Evolutionary conservation across 768 basidiomycete species (phyloP).

Genomic region (Dictyophora rubrovolvata): DNA sequence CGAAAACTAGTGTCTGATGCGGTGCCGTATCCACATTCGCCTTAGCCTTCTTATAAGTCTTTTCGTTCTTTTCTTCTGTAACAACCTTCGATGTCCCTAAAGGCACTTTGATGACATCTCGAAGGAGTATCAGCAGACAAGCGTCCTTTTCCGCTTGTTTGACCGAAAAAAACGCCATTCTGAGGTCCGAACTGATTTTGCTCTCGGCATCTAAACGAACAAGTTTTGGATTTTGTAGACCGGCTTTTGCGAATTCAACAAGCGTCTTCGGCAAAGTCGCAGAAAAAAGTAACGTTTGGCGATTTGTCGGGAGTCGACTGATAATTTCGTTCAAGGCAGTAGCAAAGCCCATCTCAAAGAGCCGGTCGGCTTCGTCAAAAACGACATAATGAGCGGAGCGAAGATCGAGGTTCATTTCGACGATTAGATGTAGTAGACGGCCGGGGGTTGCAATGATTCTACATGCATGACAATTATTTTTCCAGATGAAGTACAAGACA

Average conservation of each 20-base stretch:
- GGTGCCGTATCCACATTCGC: slow-evolving; percentile 48
- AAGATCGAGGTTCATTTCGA: slow-evolving; percentile 94
- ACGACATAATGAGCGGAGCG: slow-evolving; percentile 82
- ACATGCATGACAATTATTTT: slow-evolving; percentile 10
- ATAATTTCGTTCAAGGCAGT: slow-evolving; percentile 87
- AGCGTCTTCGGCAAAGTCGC: slow-evolving; percentile 93
- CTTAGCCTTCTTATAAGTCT: slow-evolving; percentile 41
- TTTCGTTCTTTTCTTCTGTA: slow-evolving; percentile 24
- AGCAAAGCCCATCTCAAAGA: slow-evolving; percentile 98
- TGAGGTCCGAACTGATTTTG: slow-evolving; percentile 88
- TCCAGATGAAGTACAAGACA: slow-evolving; percentile 5
- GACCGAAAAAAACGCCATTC: slow-evolving; percentile 89
- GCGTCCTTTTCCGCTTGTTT: slow-evolving; percentile 94
- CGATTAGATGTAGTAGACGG: slow-evolving; percentile 88
- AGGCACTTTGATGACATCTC: slow-evolving; percentile 82
- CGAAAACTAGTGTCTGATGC: slow-evolving; percentile 90
- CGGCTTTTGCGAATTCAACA: slow-evolving; percentile 98
- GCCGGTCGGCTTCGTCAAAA: slow-evolving; percentile 96
- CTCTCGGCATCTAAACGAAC: slow-evolving; percentile 94
- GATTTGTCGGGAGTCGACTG: slow-evolving; percentile 70
- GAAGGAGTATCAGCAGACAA: slow-evolving; percentile 68
- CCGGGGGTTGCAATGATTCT: slow-evolving; percentile 98
- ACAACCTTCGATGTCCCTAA: slow-evolving; percentile 26
- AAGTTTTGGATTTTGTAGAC: slow-evolving; percentile 85
- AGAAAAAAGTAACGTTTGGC: slow-evolving; percentile 92